Conservation (phyloP, 2,329 filamentous ascomycete species). For the Colletotrichum tabaci region DNA sequence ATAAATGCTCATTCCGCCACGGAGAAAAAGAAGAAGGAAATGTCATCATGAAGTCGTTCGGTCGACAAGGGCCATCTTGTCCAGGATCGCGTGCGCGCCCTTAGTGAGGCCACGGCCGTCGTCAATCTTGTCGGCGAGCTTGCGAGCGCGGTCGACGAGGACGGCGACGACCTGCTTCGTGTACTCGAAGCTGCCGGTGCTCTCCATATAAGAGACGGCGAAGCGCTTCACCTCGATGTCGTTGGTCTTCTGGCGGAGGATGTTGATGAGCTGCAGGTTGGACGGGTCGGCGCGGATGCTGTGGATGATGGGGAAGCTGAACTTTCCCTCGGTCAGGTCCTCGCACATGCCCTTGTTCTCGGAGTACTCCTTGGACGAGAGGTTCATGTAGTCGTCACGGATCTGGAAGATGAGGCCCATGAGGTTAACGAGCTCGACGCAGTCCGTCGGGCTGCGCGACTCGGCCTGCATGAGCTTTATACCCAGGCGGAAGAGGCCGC, state of each 20-base stretch:
- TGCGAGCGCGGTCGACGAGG: slow-evolving; percentile 75
- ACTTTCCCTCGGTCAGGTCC: slow-evolving; percentile 96
- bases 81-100: slow-evolving; percentile 76
- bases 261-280: slow-evolving; percentile 89
- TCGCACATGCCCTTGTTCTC: slow-evolving; percentile 95
- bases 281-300: slow-evolving; percentile 83
- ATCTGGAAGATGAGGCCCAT: slow-evolving; percentile 92
- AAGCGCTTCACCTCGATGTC: slow-evolving; percentile 93
- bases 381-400: slow-evolving; percentile 93
- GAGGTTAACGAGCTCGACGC: slow-evolving; percentile 86
- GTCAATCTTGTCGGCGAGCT: slow-evolving; percentile 76
- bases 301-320: slow-evolving; percentile 96
- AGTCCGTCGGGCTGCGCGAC: slow-evolving; percentile 71
- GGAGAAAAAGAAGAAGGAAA: background rate
- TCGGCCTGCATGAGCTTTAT: slow-evolving; percentile 92
- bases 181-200: slow-evolving; percentile 91
- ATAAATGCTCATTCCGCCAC: too few species aligned
- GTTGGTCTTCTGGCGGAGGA: slow-evolving; percentile 89
- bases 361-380: slow-evolving; percentile 81
- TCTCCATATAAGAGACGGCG: slow-evolving; percentile 91
- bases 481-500: slow-evolving; percentile 86
- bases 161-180: slow-evolving; percentile 77
- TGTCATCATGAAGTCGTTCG: background rate
- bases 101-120: slow-evolving; percentile 68
- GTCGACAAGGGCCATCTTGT: slow-evolving; percentile 68